Base-by-base conservation (phyloP, 371 early-diverging fungal genomes). In the Apophysomyces ossiformis region DNA sequence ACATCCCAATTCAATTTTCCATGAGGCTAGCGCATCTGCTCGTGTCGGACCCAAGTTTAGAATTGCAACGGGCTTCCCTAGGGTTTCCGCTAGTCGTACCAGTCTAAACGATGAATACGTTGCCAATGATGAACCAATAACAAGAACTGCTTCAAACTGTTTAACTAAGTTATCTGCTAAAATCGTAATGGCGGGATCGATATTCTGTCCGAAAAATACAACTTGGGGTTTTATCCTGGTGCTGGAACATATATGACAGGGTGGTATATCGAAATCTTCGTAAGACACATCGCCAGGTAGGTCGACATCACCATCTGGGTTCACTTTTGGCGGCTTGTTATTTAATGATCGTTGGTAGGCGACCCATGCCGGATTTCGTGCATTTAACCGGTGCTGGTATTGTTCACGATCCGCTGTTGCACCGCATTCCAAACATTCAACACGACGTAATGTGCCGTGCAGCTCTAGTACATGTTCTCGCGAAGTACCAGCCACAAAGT, bases 281-380 rank as follows among this genome's bases (percentile, higher is more conserved):
- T 91, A 95, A 7, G 83, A 77, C 37, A 85, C 69, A 9, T 70
- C 69, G 1, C 64, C 65, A 9, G 89, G 85, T 60, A 92, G 69
- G 16, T 95, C 93, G 0, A 92, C 89, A 74, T 97, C 96, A 37
- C 96, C 96, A 73, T 97, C 97, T 7, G 97, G 96, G 57, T 91
- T 90, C 38, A 90, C 84, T n/a, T 78, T 74, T 0, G 85, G 82
- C 58, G 76, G 75, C 9, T 76, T 69, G 11, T 66, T 72, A 6
- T 68, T 67, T 68, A 82, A 67, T 32, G 50, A 41, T 50, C 66
- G 63, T 41, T 67, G 64, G 56, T 78, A 74, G 15, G 54, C 65
- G 7, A 76, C 77, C 93, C 92, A 91, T 4, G 73, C 78, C 1
- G 94, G 95, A 70, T 97, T 97, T 54, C 92, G 68, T 6, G 76